Evolutionary conservation across 2,329 filamentous ascomycete genomes (phyloP), one percentile per base, ranked within the genome.

Genomic region (Diaporthe humulicola): DNA sequence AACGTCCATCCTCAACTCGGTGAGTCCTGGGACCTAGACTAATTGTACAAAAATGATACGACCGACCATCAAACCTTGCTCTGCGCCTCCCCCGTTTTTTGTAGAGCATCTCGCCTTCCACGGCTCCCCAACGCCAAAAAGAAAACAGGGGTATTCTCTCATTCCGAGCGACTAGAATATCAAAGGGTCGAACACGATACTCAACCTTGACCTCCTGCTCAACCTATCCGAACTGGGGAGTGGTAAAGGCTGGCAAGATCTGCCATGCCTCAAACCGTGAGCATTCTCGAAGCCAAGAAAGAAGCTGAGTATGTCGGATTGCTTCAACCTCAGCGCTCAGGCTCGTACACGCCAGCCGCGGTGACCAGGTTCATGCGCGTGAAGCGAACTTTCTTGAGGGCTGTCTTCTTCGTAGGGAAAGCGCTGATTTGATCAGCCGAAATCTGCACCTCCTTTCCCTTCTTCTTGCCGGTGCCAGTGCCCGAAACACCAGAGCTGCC

Each of bases 361-460:
- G 98, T 88, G 17, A 98, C 93, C 78, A 98, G 84, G 82, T 99
- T 99, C 95, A 98, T 98, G 76, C 95, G 89, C 4, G 97, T 98
- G 80, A 98, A 98, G 80, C 93, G 91, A 71, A 98, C 96, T 85
- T 96, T 97, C 84, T 97, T 94, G 15, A 98, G 94, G 0, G 96
- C 96, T 22, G 94, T 96, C 86, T 98, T 98, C 90, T 99, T 99
- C 5, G 97, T 98, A 0, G 95, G 93, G 82, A 98, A 98, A 0
- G 95, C 96, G 77, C 92, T 95, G 85, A 99, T 97, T 85, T 98
- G 97, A 81, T 99, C 97, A 0, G 95, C 93, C 0, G 93, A 96
- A 58, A 98, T 93, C 80, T 95, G 94, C 5, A 95, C 94, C 80
- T 98, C 96, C 83, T 98, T 98, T 73, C 90, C 91, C 83, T 95